A percentile compares a stretch with the other conserved stretches of the same genome.
These are phyloP conservation scores for slime mould (Dictyostelium discoideum) DNA, from an alignment of 78 protist genomes.

Conservation along the genomic window DNA sequence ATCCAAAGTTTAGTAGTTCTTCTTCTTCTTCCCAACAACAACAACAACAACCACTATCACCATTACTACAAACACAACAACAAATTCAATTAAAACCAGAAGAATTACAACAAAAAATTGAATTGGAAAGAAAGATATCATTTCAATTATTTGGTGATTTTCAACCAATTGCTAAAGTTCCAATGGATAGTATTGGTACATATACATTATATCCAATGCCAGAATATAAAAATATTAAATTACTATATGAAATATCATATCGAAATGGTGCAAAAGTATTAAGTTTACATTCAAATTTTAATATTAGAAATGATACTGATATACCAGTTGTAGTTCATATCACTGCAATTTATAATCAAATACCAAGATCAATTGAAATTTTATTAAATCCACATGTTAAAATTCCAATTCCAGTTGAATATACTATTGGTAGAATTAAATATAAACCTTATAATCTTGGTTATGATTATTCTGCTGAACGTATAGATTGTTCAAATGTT, in stretches of 20 bases:
- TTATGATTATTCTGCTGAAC: slow-evolving; percentile 35
- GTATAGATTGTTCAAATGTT: slow-evolving; percentile 46
- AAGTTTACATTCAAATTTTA: slow-evolving; percentile 59
- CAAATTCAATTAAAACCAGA: neutral
- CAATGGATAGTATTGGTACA: slow-evolving; percentile 71
- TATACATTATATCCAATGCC: slow-evolving; percentile 65
- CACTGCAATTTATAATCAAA: neutral
- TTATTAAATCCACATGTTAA: neutral
- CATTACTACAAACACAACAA: neutral
- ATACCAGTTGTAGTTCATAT: slow-evolving; percentile 27
- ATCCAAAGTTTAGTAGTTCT: neutral
- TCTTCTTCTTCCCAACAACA: neutral
- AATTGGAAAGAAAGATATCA: slow-evolving; percentile 62
- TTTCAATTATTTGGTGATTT: slow-evolving; percentile 63
- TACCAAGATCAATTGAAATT: slow-evolving; percentile 48
- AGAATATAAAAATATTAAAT: slow-evolving; percentile 24
- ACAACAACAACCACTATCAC: neutral
- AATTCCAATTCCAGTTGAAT: slow-evolving; percentile 59
- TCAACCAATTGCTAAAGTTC: slow-evolving; percentile 30
- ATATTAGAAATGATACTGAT: slow-evolving; percentile 32
- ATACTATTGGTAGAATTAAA: slow-evolving; percentile 33
- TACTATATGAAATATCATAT: slow-evolving; percentile 60
- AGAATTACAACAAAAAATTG: neutral
- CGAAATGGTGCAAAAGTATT: slow-evolving; percentile 67
- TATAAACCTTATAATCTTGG: slow-evolving; percentile 55